These are phyloP conservation scores for Fusarium papillatum DNA, from an alignment of 2,329 filamentous ascomycete genomes.

Conservation along the genomic window DNA sequence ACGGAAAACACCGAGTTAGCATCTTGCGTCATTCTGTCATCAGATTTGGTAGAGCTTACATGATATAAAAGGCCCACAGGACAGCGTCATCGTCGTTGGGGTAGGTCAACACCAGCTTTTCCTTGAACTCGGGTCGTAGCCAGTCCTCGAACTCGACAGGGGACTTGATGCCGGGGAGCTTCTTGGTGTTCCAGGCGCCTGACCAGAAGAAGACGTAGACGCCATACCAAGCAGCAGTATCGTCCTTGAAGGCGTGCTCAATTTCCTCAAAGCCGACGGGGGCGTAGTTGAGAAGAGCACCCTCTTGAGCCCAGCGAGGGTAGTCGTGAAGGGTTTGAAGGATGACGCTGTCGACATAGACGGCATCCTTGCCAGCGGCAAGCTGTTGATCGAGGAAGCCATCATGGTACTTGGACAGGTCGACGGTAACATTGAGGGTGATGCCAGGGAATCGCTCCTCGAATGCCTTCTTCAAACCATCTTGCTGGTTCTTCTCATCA, in stretches of 20 bases:
- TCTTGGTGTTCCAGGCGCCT: constrained; percentile 46
- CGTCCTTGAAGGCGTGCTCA: constrained; percentile 52
- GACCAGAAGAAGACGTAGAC: constrained; percentile 54
- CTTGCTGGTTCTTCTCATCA: constrained; percentile 57
- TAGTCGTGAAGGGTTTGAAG: constrained; percentile 67
- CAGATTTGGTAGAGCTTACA: constrained; percentile 49
- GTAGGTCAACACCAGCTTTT: constrained; percentile 67
- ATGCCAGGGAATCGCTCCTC: constrained; percentile 62
- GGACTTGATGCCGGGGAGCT: constrained; percentile 47
- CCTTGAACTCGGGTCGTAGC: constrained; percentile 63
- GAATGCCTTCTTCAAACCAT: constrained; percentile 57
- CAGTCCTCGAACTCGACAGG: constrained; percentile 56
- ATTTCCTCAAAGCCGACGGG: constrained; percentile 61
- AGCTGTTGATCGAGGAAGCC: constrained; percentile 60
- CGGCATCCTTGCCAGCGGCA: constrained; percentile 45
- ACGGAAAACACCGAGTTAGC: not conserved
- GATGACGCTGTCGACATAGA: constrained; percentile 56
- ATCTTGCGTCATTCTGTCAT: not conserved
- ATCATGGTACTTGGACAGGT: constrained; percentile 69
- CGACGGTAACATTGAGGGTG: constrained; percentile 66
- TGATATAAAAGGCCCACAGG: constrained; percentile 62
- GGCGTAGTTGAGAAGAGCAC: constrained; percentile 62
- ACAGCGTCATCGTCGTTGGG: constrained; percentile 72
- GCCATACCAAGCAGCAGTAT: constrained; percentile 54
- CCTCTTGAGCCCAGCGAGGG: constrained; percentile 63